These are phyloP conservation scores for Heterobasidion parviporum DNA, from an alignment of 1,284 basidiomycete species.

Conservation along the genomic window DNA sequence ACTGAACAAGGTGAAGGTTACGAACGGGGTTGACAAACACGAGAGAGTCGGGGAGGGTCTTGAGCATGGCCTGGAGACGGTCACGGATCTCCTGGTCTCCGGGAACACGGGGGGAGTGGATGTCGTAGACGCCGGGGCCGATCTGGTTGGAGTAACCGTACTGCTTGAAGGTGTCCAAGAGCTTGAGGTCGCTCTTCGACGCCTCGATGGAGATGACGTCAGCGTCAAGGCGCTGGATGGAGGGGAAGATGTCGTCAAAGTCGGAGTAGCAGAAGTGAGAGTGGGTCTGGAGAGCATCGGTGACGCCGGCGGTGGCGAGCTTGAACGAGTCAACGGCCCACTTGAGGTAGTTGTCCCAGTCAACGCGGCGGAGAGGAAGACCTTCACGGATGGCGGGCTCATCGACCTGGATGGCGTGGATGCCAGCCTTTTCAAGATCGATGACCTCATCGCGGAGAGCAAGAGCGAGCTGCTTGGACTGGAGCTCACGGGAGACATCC, in stretches of 20 bases:
- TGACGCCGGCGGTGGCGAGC: constrained; percentile 89
- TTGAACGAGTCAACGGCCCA: constrained; percentile 99
- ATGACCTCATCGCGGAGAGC: constrained; percentile 97
- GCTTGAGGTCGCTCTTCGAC: constrained; percentile 96
- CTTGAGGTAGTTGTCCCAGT: constrained; percentile 91
- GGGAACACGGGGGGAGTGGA: constrained; percentile 99
- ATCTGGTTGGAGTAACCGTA: constrained; percentile 98
- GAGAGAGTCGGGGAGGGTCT: constrained; percentile 70
- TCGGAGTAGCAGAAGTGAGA: constrained; percentile 98
- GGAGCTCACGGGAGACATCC: constrained; percentile 93
- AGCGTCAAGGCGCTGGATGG: constrained; percentile 95
- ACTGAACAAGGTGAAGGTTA: constrained; percentile 19
- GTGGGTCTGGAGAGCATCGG: constrained; percentile 89
- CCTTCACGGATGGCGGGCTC: constrained; percentile 99
- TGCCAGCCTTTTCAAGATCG: constrained; percentile 96
- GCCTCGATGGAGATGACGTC: constrained; percentile 99
- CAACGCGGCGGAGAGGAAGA: constrained; percentile 87
- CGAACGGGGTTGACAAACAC: constrained; percentile 93
- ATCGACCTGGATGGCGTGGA: constrained; percentile 98
- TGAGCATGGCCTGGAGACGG: constrained; percentile 81
- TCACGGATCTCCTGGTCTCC: constrained; percentile 91
- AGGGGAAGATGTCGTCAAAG: constrained; percentile 98
- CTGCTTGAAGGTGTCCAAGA: constrained; percentile 91
- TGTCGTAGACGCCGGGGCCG: constrained; percentile 98
- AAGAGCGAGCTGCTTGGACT: constrained; percentile 97